Base-by-base conservation (phyloP, 108 stramenopile species). In the Nitzschia palea region DNA sequence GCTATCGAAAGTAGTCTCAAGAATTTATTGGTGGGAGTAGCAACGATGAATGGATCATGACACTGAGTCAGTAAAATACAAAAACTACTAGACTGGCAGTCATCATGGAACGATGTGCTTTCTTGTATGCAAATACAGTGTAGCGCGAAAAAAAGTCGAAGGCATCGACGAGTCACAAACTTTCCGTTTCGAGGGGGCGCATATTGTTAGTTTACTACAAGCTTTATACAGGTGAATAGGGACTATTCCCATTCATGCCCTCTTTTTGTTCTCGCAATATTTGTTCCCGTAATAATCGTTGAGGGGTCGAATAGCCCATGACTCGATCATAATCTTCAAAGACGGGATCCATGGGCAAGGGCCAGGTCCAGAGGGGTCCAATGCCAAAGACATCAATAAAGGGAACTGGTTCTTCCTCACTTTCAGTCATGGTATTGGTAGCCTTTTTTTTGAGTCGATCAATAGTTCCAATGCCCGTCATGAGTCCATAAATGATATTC, bases 391-490 rank as follows among this genome's bases (percentile, higher is more conserved):
- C 78, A 76, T 90, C 79, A 47, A 65, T 79, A 55, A 95, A 56
- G n/a, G 84, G 86, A 34, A 91, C 85, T 1, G 88, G 86, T 53
- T 90, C 87, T 73, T 95, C 93, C 15, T 78, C 81, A 23, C 84
- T 73, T 27, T 85, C 79, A 42, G 50, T 68, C 70, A 95, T 83
- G 27, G 86, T 76, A 65, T 85, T 78, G 64, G 74, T 87, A 9
- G 93, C 93, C 62, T 95, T 95, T 66, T 94, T 95, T 52, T 95
- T 95, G 52, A 95, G 74, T 15, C 95, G 77, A 83, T 95, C 95
- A 68, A 95, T 95, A 26, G 95, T 95, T 9, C 95, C 95, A 61
- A 95, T 87, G 32, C 95, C 95, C 25, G 91, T 95, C 80, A 95
- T 85, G 55, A 95, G 63, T 2, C 91, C 95, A 81, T 91, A 95